A percentile compares a stretch with the other conserved stretches of the same genome.
phyloP scores from a whole-genome alignment of 768 basidiomycete species.

The Amanita jacksonii region DNA sequence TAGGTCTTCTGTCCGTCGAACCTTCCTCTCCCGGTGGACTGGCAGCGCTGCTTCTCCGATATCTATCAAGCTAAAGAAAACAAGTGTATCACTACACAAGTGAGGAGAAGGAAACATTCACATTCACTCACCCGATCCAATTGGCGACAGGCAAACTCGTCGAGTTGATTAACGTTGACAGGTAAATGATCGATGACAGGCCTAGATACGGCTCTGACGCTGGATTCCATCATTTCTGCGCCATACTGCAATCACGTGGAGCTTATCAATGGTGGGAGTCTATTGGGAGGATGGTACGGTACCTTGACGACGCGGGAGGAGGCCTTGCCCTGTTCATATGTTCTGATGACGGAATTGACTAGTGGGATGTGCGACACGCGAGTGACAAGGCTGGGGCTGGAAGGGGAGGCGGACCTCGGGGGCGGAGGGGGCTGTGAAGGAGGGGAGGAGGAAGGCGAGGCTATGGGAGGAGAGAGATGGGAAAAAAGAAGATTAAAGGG shows the following conservation, averaged over 20 bases:
- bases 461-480: slow-evolving; percentile 3
- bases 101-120: slow-evolving; percentile 2
- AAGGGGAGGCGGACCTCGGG: slow-evolving; percentile 10
- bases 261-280: background rate
- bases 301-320: slow-evolving; percentile 83
- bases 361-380: slow-evolving; percentile 64
- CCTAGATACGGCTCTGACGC: slow-evolving; percentile 69
- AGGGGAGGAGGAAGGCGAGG: slow-evolving; percentile 6
- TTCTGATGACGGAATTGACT: slow-evolving; percentile 60
- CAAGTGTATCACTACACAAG: too few relatives aligned
- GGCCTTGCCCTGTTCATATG: slow-evolving; percentile 78
- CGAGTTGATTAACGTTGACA: slow-evolving; percentile 62
- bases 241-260: slow-evolving; percentile 59
- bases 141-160: slow-evolving; percentile 85
- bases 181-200: slow-evolving; percentile 77
- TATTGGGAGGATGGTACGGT: slow-evolving; percentile 9
- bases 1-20: too few relatives aligned
- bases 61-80: slow-evolving; percentile 34
- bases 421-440: background rate
- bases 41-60: slow-evolving; percentile 23
- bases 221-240: slow-evolving; percentile 80
- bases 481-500: background rate
- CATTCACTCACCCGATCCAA: slow-evolving; percentile 60
- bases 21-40: slow-evolving; percentile 18
- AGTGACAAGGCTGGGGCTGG: slow-evolving; percentile 26